phyloP scores from a whole-genome alignment of 441 rosid species.

The Melastoma candidum region DNA sequence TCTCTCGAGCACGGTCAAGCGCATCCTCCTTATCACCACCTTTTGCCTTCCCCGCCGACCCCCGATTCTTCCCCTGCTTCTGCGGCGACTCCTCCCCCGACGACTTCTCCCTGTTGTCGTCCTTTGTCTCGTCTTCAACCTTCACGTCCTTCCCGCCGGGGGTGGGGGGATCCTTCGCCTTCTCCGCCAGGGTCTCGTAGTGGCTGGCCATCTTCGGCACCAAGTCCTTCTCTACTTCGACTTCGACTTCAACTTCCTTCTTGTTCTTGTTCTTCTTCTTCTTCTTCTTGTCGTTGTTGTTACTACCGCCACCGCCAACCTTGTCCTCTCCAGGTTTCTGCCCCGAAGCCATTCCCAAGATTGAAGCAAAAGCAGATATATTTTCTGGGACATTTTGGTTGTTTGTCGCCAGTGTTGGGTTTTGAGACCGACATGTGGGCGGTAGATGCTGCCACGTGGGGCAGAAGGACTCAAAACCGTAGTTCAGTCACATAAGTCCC shows the following conservation, averaged over 20 bases:
- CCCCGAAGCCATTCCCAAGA: background rate
- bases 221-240: conserved; percentile 35
- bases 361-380: too few relatives aligned
- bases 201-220: conserved; percentile 63
- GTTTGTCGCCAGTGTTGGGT: too few relatives aligned
- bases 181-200: conserved; percentile 37
- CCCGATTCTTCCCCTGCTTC: conserved; percentile 1
- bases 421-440: too few relatives aligned
- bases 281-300: conserved; percentile 17
- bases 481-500: too few relatives aligned
- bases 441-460: too few relatives aligned
- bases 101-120: too few relatives aligned
- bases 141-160: conserved; percentile 9
- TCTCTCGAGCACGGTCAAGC: background rate
- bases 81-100: too few relatives aligned
- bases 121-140: too few relatives aligned
- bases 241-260: conserved; percentile 23
- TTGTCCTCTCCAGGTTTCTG: background rate
- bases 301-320: conserved; percentile 53
- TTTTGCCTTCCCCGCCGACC: conserved; percentile 2
- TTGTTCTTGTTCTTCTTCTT: conserved; percentile 22
- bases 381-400: too few relatives aligned
- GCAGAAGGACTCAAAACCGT: too few relatives aligned
- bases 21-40: background rate
- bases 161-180: conserved; percentile 11